Evolutionary conservation across 2,329 filamentous ascomycete species (phyloP), one percentile per base, ranked within the genome.

Genomic region (Aureobasidium sp.): DNA sequence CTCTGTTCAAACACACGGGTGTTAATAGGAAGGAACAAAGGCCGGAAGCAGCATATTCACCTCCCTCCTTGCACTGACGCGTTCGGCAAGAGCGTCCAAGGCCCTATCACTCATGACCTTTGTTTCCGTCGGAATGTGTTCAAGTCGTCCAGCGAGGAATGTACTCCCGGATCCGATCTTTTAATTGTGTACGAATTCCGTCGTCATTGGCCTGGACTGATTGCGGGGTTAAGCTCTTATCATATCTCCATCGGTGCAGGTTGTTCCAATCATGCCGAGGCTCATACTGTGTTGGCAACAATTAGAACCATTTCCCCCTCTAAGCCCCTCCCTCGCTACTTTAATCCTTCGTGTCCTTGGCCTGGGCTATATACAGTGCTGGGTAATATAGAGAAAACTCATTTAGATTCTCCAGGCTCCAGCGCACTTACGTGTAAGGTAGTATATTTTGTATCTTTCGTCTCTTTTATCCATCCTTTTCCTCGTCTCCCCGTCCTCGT

Each of bases 191-290:
- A 45, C 39, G 37, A 44, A 57, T 6, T 45, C n/a, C 27, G 15
- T 31, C 53, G 55, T 58, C 55, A 57, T 57, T 5, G 14, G 22
- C 36, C 11, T 22, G n/a, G 42, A 12, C 41, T 45, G 53, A 57
- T 57, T 37, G 39, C n/a, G 55, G 55, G 41, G 55, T 37, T 37
- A 37, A 58, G 41, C 20, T 25, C 20, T 58, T 49, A 49, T 49
- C 47, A 34, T 49, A 49, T 49, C 29, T 49, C 47, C 47, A 34
- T n/a, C 5, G 7, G 25, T 22, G 15, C 8, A n/a, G n/a, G 12
- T 22, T 25, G 25, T 49, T 49, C 47, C n/a, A 8, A 55, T 41
- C 34, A 31, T 27, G 51, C 51, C 51, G 36, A 55, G 36, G 51
- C 15, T 41, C 22, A n/a, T 27, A 6, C 12, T 7, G 6, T 55